Conservation (phyloP, 306 rosid species). For the Abrus precatorius region DNA sequence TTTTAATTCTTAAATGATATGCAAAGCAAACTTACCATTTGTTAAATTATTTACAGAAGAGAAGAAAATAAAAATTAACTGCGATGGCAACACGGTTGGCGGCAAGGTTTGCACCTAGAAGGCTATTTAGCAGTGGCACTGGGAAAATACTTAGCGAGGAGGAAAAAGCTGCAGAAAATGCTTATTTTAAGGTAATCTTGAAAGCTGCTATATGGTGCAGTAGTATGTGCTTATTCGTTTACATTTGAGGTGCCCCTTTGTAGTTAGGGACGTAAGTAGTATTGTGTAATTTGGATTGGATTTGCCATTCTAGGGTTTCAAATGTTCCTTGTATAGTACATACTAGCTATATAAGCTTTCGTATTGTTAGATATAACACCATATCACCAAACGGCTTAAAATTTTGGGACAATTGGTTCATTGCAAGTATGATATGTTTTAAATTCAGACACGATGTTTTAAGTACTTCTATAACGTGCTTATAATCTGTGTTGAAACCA, state of each 20-base stretch:
- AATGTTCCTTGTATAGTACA: background rate
- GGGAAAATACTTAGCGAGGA: constrained; percentile 88
- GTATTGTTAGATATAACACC: background rate
- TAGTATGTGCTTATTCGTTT: background rate
- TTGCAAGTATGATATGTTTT: background rate
- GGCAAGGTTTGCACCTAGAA: constrained; percentile 68
- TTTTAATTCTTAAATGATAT: constrained; percentile 15
- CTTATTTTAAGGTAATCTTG: constrained; percentile 74
- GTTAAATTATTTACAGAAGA: constrained; percentile 44
- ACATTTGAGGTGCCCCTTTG: constrained; percentile 10
- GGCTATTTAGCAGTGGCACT: constrained; percentile 78
- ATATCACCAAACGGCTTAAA: background rate
- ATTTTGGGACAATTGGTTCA: too few relatives aligned
- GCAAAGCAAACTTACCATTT: background rate
- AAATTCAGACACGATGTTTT: background rate
- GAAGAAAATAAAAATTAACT: background rate
- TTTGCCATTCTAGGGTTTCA: constrained; percentile 19
- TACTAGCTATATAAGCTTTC: background rate
- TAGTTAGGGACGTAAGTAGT: background rate
- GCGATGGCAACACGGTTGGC: constrained; percentile 74
- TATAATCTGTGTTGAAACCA: background rate
- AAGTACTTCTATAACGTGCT: background rate
- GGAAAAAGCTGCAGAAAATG: constrained; percentile 82
- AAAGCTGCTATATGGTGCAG: background rate
- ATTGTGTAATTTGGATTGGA: background rate